A percentile compares a stretch with the other conserved stretches of the same genome.
Conservation (phyloP, 1,284 basidiomycete genomes). For the Coriolopsis trogii region DNA sequence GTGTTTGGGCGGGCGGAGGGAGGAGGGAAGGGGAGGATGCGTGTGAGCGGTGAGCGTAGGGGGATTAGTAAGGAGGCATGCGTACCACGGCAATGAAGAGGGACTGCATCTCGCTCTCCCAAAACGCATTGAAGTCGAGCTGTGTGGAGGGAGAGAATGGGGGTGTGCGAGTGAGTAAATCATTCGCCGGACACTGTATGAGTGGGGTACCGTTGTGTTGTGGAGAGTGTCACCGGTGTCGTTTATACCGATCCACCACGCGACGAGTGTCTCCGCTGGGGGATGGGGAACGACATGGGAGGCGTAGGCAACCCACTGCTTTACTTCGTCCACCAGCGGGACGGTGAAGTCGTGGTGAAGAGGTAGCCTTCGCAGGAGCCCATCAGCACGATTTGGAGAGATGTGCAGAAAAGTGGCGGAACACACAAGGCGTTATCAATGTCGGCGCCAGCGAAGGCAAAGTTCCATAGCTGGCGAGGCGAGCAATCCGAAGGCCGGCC, state of each 20-base stretch:
- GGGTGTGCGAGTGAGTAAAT: neutral
- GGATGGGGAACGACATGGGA: constrained; percentile 49
- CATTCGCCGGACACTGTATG: too few species aligned
- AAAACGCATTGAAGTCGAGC: constrained; percentile 48
- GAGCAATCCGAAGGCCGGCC: constrained; percentile 47
- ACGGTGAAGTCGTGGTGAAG: constrained; percentile 49
- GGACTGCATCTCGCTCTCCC: constrained; percentile 51
- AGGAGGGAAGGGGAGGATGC: neutral
- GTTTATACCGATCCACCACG: constrained; percentile 65
- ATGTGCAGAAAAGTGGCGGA: too few species aligned
- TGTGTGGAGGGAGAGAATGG: neutral
- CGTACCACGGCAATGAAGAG: constrained; percentile 57
- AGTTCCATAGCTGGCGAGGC: constrained; percentile 56
- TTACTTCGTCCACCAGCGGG: constrained; percentile 52
- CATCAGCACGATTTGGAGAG: neutral
- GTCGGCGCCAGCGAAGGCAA: constrained; percentile 59
- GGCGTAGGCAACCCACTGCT: constrained; percentile 49
- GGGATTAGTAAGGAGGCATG: neutral
- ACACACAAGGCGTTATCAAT: constrained; percentile 48
- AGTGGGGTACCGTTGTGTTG: constrained; percentile 49
- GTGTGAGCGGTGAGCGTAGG: neutral
- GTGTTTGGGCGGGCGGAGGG: constrained; percentile 3
- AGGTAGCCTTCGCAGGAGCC: constrained; percentile 31
- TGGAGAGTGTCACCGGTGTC: constrained; percentile 55
- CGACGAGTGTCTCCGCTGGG: constrained; percentile 44